Conservation (phyloP, 306 rosid genomes). For the Oemleria cerasiformis region DNA sequence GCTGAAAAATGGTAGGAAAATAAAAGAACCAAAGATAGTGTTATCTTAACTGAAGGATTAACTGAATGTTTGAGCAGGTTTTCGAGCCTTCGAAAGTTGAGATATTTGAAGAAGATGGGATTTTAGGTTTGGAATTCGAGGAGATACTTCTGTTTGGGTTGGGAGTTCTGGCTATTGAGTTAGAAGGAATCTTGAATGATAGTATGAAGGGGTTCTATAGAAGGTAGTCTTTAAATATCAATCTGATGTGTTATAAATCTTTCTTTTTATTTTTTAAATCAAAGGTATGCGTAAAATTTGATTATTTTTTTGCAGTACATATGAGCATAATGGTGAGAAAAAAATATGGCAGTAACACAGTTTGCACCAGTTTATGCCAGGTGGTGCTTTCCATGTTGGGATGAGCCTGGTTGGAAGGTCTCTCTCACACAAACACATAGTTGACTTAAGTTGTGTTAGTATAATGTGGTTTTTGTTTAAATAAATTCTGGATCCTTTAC, state of each 20-base stretch:
- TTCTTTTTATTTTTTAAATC: neutral
- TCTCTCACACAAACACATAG: neutral
- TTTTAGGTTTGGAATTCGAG: conserved; percentile 73
- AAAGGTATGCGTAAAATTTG: neutral
- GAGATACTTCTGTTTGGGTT: conserved; percentile 54
- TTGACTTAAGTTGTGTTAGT: neutral
- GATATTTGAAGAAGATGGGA: conserved; percentile 56
- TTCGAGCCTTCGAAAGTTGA: conserved; percentile 56
- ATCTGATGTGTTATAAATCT: neutral
- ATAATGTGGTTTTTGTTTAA: too few species aligned
- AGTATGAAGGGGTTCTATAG: conserved; percentile 81
- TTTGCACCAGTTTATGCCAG: conserved; percentile 97
- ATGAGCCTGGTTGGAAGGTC: conserved; percentile 97
- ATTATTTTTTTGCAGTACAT: conserved; percentile 40
- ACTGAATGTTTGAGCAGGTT: conserved; percentile 41
- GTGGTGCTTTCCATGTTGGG: conserved; percentile 99
- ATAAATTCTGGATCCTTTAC: too few species aligned
- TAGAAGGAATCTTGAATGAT: conserved; percentile 78
- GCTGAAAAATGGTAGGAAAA: too few species aligned
- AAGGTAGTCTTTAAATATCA: too few species aligned
- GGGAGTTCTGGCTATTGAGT: conserved; percentile 61
- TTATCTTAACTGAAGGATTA: too few species aligned
- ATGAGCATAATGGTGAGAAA: conserved; percentile 74
- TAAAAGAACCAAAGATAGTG: too few species aligned
- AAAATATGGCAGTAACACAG: conserved; percentile 92